phyloP scores from a whole-genome alignment of 83 land plant genomes.

The Diphasiastrum complanatum region DNA sequence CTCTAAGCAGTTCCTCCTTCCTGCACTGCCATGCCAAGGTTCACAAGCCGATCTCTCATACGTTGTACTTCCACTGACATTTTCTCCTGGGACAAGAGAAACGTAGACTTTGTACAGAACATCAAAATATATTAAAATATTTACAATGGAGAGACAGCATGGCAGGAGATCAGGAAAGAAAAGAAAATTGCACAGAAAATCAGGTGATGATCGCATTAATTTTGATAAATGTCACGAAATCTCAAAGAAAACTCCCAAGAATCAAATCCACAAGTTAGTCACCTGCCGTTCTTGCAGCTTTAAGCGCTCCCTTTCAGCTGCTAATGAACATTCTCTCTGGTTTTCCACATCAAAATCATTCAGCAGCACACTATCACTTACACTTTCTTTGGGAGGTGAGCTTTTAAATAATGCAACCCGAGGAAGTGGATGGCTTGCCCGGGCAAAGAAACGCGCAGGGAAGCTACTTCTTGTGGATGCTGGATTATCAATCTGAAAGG shows the following conservation, averaged over 20 bases:
- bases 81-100: slow-evolving; percentile 25
- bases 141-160: background rate
- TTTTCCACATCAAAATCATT: slow-evolving; percentile 27
- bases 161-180: background rate
- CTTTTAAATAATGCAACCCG: slow-evolving; percentile 5
- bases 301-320: slow-evolving; percentile 34
- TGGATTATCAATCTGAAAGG: slow-evolving; percentile 3
- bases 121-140: background rate
- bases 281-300: slow-evolving; percentile 37
- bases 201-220: slow-evolving; percentile 1
- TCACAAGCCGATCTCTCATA: slow-evolving; percentile 33
- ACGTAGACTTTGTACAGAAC: slow-evolving; percentile 11
- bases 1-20: slow-evolving; percentile 19
- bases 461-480: slow-evolving; percentile 26
- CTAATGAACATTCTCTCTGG: slow-evolving; percentile 23
- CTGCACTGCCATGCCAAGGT: slow-evolving; percentile 29
- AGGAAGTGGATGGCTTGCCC: slow-evolving; percentile 12
- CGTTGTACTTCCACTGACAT: slow-evolving; percentile 35
- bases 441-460: slow-evolving; percentile 21
- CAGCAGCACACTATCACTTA: slow-evolving; percentile 5
- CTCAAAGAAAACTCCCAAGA: background rate
- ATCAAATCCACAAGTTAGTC: background rate
- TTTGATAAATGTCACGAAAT: background rate
- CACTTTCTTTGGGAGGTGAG: background rate
- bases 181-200: background rate